Evolutionary conservation across 306 rosid species (phyloP), one percentile per base, ranked within the genome.

Genomic region (Pueraria montana): DNA sequence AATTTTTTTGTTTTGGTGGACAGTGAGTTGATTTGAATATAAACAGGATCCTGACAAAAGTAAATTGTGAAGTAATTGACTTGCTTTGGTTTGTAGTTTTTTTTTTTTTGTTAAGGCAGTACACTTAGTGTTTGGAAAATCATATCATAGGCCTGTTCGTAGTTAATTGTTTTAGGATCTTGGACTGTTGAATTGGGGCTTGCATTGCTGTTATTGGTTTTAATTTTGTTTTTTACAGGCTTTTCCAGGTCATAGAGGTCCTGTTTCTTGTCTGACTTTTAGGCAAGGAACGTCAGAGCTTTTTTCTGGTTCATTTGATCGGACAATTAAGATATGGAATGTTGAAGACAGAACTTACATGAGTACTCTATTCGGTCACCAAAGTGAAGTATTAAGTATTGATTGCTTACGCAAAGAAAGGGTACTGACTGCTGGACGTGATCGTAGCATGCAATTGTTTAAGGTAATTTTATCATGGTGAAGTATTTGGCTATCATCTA

Each of bases 261-360:
- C 98, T 11, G 90, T 96, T 71, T 96, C 99, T 23, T 90, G 96
- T 83, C 85, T 96, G 81, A 77, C 91, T 74, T 96, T 96, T 87
- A 94, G 98, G 90, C 94, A 96, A 87, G 99, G 99, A 79, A 84
- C 92, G 21, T 77, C 96, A 6, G 99, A 96, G 83, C 95, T 96
- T 58, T 96, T 96, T 87, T 94, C 99, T 17, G 98, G 99, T 88
- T 94, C 99, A 64, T 94, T 88, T 82, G 99, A 94, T 85, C 92
- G 99, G 82, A 90, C 94, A 30, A 83, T 94, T 70, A 96, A 92
- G 88, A 92, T 96, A 89, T 96, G 99, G 99, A 96, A 96, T 84
- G 99, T 89, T 43, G 99, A 94, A 72, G 99, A 92, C 82, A 88
- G 98, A 88, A 87, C 99, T 43, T 94, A 96, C 69, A 90, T 96